phyloP scores from a whole-genome alignment of 2,329 filamentous ascomycete species.

The Ramularia collo-cygni region DNA sequence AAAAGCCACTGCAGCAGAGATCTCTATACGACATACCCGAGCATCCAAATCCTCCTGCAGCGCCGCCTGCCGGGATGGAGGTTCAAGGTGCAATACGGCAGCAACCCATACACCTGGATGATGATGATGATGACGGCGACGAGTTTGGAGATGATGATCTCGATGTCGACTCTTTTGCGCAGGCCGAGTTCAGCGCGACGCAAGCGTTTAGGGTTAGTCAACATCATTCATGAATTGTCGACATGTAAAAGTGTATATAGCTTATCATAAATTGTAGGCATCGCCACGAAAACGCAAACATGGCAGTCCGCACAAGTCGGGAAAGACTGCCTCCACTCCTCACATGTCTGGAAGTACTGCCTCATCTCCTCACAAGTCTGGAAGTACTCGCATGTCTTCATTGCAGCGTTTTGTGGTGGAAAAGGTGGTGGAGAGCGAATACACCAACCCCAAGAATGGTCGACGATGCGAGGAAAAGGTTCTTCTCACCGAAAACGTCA shows the following conservation, averaged over 20 bases:
- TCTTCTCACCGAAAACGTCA: conserved; percentile 74
- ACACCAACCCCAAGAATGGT: conserved; percentile 53
- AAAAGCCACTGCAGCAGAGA: conserved; percentile 18
- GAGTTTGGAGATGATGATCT: conserved; percentile 64
- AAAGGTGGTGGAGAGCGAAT: conserved; percentile 63
- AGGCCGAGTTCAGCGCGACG: conserved; percentile 65
- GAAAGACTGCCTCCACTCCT: background rate
- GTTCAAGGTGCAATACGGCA: conserved; percentile 2
- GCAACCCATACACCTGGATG: conserved; percentile 6
- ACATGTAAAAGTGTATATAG: conserved; percentile 25
- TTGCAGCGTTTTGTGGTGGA: conserved; percentile 66
- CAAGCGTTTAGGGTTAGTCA: conserved; percentile 50
- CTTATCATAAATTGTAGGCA: conserved; percentile 28
- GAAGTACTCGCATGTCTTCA: background rate
- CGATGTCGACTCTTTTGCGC: conserved; percentile 64
- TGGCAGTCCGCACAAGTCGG: conserved; percentile 11
- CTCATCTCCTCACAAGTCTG: background rate
- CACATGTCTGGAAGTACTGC: conserved; percentile 1
- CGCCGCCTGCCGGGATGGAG: background rate
- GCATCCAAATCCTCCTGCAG: conserved; percentile 18
- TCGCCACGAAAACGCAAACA: conserved; percentile 16
- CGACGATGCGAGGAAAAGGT: conserved; percentile 57
- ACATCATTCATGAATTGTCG: conserved; percentile 13
- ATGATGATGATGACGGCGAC: conserved; percentile 46
- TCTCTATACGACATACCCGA: conserved; percentile 43